Evolutionary conservation across 495 filamentous ascomycete species (phyloP).

Genomic region (Penicillium goetzii): DNA sequence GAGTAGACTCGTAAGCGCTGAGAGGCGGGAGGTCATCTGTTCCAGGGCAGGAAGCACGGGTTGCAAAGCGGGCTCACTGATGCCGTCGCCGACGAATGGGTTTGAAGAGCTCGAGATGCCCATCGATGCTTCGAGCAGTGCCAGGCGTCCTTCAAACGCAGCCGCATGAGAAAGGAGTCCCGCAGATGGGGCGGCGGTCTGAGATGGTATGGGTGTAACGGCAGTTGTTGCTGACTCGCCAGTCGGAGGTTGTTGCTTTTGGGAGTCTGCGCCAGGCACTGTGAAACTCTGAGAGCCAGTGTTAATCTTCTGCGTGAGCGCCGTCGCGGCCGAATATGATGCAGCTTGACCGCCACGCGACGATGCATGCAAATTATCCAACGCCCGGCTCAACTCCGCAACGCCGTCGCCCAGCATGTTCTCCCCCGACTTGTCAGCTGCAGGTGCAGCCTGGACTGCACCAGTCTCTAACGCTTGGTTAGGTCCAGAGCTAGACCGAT

Average conservation of each 20-base stretch:
- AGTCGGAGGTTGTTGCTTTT: slow-evolving; percentile 16
- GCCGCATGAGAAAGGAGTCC: slow-evolving; percentile 77
- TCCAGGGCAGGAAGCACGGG: slow-evolving; percentile 80
- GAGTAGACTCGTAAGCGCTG: slow-evolving; percentile 47
- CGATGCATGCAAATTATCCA: slow-evolving; percentile 59
- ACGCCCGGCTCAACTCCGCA: slow-evolving; percentile 64
- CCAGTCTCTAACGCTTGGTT: slow-evolving; percentile 14
- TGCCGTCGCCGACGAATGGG: slow-evolving; percentile 61
- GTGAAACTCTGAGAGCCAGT: slow-evolving; percentile 17
- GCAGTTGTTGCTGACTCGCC: slow-evolving; percentile 8
- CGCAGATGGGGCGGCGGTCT: slow-evolving; percentile 45
- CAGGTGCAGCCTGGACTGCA: background rate
- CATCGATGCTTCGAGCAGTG: slow-evolving; percentile 76
- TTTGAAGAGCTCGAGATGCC: slow-evolving; percentile 73
- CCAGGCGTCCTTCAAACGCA: slow-evolving; percentile 82
- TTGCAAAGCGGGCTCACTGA: slow-evolving; percentile 68
- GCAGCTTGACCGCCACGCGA: slow-evolving; percentile 35
- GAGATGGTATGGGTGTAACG: slow-evolving; percentile 14
- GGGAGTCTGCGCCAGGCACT: slow-evolving; percentile 2
- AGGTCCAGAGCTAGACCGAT: slow-evolving; percentile 20
- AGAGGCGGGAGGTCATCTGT: slow-evolving; percentile 53
- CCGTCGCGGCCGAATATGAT: slow-evolving; percentile 42
- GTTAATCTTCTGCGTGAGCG: slow-evolving; percentile 40
- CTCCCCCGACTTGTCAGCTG: slow-evolving; percentile 31
- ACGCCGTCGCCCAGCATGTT: slow-evolving; percentile 50